A percentile compares a stretch with the other conserved stretches of the same genome.
Evolutionary conservation across 108 stramenopile species (phyloP).

Genomic region (Cyclotella sp.): DNA sequence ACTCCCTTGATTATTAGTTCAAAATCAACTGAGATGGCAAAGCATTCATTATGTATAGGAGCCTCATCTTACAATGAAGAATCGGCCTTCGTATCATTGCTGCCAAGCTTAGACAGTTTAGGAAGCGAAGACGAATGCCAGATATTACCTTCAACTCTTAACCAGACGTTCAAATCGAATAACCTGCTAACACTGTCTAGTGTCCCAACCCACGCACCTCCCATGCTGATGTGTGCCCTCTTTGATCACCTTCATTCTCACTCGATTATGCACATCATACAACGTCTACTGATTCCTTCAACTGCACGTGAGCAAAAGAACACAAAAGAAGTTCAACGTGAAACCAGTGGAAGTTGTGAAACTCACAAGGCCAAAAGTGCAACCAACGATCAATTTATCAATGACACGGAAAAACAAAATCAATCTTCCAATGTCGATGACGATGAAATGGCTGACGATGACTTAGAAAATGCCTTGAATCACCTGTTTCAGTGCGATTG

Average conservation of each 20-base stretch:
- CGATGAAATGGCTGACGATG: constrained; percentile 51
- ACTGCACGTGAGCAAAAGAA: constrained; percentile 48
- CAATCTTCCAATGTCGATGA: constrained; percentile 35
- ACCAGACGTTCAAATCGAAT: constrained; percentile 1
- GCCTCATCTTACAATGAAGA: neutral
- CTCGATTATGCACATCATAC: constrained; percentile 94
- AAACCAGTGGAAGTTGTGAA: constrained; percentile 12
- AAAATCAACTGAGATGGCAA: constrained; percentile 3
- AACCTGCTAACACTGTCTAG: constrained; percentile 7
- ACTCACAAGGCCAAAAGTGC: constrained; percentile 16
- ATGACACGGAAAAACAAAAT: constrained; percentile 47
- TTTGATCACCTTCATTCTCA: constrained; percentile 89
- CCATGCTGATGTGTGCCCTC: constrained; percentile 80
- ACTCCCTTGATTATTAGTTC: constrained; percentile 26
- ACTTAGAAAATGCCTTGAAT: constrained; percentile 57
- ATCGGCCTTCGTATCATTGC: neutral
- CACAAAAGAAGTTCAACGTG: constrained; percentile 13
- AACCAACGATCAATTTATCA: constrained; percentile 36
- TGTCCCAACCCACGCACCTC: constrained; percentile 22
- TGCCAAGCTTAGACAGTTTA: constrained; percentile 7
- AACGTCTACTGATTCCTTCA: constrained; percentile 88
- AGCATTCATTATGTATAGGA: neutral
- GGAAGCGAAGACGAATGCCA: constrained; percentile 1
- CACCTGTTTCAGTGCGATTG: constrained; percentile 71
- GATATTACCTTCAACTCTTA: neutral